Percentiles rank a stretch among this genome's conserved stretches.
Conservation (phyloP, 2,329 filamentous ascomycete genomes). For the Rhytidhysteron rufulum region DNA sequence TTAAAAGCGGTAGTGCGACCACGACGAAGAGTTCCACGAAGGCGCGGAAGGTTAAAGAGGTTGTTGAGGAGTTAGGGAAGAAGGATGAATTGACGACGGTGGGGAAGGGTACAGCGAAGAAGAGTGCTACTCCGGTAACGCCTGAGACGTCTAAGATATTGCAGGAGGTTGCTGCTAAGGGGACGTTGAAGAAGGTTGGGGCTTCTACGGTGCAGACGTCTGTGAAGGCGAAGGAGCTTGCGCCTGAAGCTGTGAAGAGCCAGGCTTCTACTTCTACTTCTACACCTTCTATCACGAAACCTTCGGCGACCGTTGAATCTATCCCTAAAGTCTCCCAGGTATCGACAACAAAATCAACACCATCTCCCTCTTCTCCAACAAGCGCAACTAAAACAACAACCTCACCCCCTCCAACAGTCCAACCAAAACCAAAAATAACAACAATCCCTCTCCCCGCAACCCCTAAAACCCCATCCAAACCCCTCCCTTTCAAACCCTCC, state of each 20-base stretch:
- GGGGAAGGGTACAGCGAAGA: background rate
- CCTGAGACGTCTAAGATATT: constrained; percentile 23
- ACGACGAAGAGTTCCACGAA: constrained; percentile 1
- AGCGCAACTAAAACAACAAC: constrained; percentile 1
- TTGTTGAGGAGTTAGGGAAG: background rate
- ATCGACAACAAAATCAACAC: background rate
- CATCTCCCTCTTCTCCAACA: constrained; percentile 1
- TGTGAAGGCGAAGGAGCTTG: background rate
- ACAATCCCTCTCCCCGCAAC: background rate
- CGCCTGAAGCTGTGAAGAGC: background rate
- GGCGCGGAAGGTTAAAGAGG: constrained; percentile 8
- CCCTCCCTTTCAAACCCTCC: constrained; percentile 45
- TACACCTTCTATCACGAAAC: background rate
- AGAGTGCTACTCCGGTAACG: constrained; percentile 23
- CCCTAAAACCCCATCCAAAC: constrained; percentile 50
- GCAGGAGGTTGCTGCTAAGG: constrained; percentile 22
- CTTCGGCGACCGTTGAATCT: background rate
- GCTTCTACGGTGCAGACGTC: no score
- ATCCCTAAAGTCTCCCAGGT: background rate
- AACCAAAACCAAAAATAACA: background rate
- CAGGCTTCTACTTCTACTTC: background rate
- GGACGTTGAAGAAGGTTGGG: constrained; percentile 12
- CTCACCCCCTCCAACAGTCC: background rate
- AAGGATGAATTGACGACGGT: constrained; percentile 9
- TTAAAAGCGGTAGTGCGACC: constrained; percentile 11